Evolutionary conservation across 139 green algal genomes (phyloP), one percentile per base, ranked within the genome.

Genomic region (Chlamydomonas schloesseri): DNA sequence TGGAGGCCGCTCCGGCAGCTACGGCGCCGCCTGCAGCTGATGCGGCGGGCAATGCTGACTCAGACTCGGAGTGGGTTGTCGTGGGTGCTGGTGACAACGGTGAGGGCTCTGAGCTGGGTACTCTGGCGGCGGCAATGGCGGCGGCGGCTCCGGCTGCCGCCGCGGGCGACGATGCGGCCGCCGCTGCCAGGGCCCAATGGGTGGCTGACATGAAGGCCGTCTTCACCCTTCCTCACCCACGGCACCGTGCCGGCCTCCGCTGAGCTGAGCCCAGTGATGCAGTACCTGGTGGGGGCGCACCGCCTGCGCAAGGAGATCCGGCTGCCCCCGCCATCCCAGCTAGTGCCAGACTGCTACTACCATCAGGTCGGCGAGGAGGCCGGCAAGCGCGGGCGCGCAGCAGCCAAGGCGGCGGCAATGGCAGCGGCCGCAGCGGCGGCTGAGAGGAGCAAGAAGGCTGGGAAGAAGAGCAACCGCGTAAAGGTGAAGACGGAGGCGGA

Each of bases 301-400:
- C 71, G 71, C 71, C 71, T 76, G 37, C 71, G 71, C 71, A 76
- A 58, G 71, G 71, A 34, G 13, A 34, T 76, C 24, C 71, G 42
- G 14, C 6, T 26, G 71, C 69, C 69, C 13, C 37, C 71, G 15
- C 71, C 42, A 42, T 24, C 42, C 42, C 42, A 50, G 42, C 5
- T 8, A 5, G 42, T 50, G 8, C 6, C 42, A 8, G 42, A 50
- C 8, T 50, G 8, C 8, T 5, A 50, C 8, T 50, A 50, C 42
- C 8, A 50, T 50, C 42, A 50, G 42, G 42, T 8, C 42, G 42
- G 42, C 8, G 42, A 5, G 5, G 8, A 50, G 42, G 8, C 42
- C 6, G 42, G 42, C 42, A 5, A 13, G 42, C 42, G 42, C 8
- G 42, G 42, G 42, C 42, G 42, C 42, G 8, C 5, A 8, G 42